phyloP scores from a whole-genome alignment of 306 rosid species.

The Prunus dulcis region DNA sequence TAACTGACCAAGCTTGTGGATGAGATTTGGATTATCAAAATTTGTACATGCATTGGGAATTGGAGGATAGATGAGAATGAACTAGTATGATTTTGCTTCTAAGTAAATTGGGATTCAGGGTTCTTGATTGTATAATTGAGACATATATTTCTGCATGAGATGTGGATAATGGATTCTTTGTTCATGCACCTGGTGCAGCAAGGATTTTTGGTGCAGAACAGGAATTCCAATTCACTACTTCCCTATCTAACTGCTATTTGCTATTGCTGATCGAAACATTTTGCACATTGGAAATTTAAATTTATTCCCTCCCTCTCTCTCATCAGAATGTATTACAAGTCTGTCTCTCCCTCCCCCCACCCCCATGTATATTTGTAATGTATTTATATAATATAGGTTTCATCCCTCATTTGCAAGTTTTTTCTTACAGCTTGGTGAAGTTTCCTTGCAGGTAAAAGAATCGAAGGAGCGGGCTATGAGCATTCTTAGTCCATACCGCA shows the following conservation, averaged over 20 bases:
- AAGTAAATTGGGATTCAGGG: not conserved
- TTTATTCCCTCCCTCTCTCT: not conserved
- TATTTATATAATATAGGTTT: not conserved
- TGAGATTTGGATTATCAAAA: not conserved
- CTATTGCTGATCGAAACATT: not conserved
- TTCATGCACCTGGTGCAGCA: not conserved
- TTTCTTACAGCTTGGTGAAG: not conserved
- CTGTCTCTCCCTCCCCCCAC: not conserved
- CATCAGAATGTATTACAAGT: not conserved
- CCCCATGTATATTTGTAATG: too few relatives aligned
- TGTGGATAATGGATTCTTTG: not conserved
- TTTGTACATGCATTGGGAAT: not conserved
- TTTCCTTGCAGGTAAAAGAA: conserved; percentile 73
- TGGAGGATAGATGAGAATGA: not conserved
- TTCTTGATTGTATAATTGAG: not conserved
- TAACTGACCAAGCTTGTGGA: conserved; percentile 7
- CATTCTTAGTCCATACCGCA: conserved; percentile 67
- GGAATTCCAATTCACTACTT: not conserved
- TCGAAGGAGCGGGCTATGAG: conserved; percentile 87
- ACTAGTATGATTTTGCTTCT: not conserved
- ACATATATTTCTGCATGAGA: not conserved
- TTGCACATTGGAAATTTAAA: not conserved
- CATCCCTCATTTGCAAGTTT: not conserved
- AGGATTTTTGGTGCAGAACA: not conserved
- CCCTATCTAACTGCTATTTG: not conserved